Evolutionary conservation across 2,329 filamentous ascomycete species (phyloP), one percentile per base, ranked within the genome.

Genomic region (Metarhizium anisopliae): DNA sequence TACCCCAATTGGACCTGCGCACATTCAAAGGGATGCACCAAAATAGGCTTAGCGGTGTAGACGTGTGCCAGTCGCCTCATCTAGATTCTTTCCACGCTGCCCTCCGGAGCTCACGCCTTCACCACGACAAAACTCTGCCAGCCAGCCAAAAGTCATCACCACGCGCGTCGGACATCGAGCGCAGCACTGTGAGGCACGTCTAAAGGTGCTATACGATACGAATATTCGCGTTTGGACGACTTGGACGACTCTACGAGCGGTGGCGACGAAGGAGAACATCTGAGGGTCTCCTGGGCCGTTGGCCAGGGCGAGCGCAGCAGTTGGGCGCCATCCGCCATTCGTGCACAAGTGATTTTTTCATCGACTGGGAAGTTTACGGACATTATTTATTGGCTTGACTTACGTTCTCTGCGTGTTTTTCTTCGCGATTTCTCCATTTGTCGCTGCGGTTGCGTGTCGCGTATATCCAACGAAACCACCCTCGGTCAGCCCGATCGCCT

Each of bases 101-200:
- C 68, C 67, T 66, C 42, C 61, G 60, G 61, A 62, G 64, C 67
- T 67, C 69, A 70, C 68, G 66, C 68, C 67, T 73, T 67, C 70
- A 70, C 72, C 68, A 70, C 71, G 71, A 73, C 71, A 72, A 74
- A 72, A 73, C 68, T 69, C 67, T 70, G 69, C 66, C 65, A 62
- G 59, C 58, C 62, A 61, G 63, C 62, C 61, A 64, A 64, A 70
- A 67, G 59, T 64, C 73, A 79, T 76, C 74, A 72, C 69, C 71
- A 73, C 74, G 74, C 80, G 79, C 76, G 77, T 77, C 78, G 72
- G 71, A 69, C 73, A 74, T 74, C 74, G 72, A 70, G 70, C 71
- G 68, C 67, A 66, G 62, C 68, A 62, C 60, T 60, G 55, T 58
- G 58, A 66, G 64, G 57, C 62, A 64, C 64, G 56, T 58, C 54